A percentile compares a stretch with the other conserved stretches of the same genome.
phyloP scores from a whole-genome alignment of 352 stramenopile genomes.

The Pythium volutum region DNA sequence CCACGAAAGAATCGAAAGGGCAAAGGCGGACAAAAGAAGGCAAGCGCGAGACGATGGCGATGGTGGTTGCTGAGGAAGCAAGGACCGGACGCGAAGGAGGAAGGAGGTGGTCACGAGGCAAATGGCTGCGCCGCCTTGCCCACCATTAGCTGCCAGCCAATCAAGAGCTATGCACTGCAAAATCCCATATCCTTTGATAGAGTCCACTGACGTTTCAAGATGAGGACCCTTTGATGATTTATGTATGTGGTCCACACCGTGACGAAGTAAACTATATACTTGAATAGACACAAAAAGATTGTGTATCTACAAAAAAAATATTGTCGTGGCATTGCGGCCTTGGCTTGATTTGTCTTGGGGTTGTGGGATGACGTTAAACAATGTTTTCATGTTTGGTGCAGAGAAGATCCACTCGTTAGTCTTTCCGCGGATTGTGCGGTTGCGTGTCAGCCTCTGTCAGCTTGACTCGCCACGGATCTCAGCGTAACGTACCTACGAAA shows the following conservation, averaged over 20 bases:
- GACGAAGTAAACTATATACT: not conserved
- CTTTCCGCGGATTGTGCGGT: slow-evolving; percentile 10
- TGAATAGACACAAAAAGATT: not conserved
- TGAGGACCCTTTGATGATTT: not conserved
- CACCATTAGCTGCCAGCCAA: slow-evolving; percentile 28
- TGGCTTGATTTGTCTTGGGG: slow-evolving; percentile 7
- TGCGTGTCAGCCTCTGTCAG: not conserved
- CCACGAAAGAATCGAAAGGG: not conserved
- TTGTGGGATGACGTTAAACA: slow-evolving; percentile 1
- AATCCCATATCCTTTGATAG: slow-evolving; percentile 9
- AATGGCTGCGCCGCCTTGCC: slow-evolving; percentile 22
- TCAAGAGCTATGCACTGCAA: slow-evolving; percentile 20
- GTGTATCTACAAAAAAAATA: not conserved
- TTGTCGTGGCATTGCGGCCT: not conserved
- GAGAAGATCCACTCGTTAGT: slow-evolving; percentile 1
- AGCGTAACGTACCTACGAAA: too few relatives aligned
- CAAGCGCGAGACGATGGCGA: not conserved
- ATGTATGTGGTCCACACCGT: slow-evolving; percentile 20
- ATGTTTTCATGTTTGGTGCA: not conserved
- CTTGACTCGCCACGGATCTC: too few relatives aligned
- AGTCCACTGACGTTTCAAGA: slow-evolving; percentile 6
- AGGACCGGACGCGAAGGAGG: not conserved
- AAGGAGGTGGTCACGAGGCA: slow-evolving; percentile 1
- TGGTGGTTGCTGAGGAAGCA: not conserved
- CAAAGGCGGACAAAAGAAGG: not conserved